Evolutionary conservation across 2,329 filamentous ascomycete species (phyloP).

Genomic region (Myriosclerotinia scirpicola): DNA sequence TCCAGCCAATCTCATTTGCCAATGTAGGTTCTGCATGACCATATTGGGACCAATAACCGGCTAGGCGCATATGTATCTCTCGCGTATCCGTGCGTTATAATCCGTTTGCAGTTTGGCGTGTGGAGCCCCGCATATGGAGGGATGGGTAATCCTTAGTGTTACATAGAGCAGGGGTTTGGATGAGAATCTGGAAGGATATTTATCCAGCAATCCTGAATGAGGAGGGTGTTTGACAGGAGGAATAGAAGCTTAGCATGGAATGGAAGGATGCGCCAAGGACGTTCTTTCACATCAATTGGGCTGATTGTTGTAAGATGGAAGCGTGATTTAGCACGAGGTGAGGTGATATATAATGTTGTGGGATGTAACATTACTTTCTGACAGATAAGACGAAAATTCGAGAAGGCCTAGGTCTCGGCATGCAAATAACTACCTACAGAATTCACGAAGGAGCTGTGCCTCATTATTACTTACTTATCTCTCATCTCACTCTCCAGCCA

Average conservation of each 20-base stretch:
- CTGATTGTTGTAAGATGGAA: background rate
- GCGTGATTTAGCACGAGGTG: background rate
- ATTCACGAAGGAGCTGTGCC: background rate
- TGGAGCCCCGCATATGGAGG: slow-evolving; percentile 6
- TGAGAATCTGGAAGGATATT: background rate
- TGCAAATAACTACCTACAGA: too few relatives aligned
- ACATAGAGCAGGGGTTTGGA: background rate
- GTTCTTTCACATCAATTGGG: background rate
- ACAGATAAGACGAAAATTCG: background rate
- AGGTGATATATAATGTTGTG: background rate
- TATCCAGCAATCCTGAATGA: slow-evolving; percentile 12
- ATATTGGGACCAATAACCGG: background rate
- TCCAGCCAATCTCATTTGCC: background rate
- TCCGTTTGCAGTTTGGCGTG: slow-evolving; percentile 10
- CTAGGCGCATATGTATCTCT: background rate
- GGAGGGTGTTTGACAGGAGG: background rate
- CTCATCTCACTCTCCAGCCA: slow-evolving; percentile 53
- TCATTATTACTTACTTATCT: background rate
- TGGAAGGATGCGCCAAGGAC: background rate
- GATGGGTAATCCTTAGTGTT: background rate
- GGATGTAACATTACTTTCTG: background rate
- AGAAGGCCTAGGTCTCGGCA: background rate
- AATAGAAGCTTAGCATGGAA: background rate
- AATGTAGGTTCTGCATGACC: background rate
- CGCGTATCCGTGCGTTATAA: background rate